Base-by-base conservation (phyloP, 306 rosid species). In the Cucurbita argyrosperma region DNA sequence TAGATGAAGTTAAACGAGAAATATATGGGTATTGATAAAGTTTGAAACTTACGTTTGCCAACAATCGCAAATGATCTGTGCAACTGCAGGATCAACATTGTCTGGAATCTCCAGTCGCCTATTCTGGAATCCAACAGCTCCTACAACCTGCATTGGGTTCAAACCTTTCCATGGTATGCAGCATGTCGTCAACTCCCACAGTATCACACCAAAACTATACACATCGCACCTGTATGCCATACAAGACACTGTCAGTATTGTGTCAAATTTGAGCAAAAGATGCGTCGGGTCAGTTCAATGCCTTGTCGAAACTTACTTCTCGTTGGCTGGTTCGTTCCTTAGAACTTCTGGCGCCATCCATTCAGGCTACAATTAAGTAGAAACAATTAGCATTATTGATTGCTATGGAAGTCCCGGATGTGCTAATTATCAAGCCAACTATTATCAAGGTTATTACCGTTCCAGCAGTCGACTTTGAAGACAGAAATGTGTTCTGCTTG, bases 61-160 rank as follows among this genome's bases (percentile, higher is more conserved):
- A 87, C 99, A 95, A 81, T 91, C 99, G 21, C 74, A 60, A 47
- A 95, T 91, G 57, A 91, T 95, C 78, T 95, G 88, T 42, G 92
- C 89, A 21, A 91, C 96, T 63, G 56, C 83, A 19, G 96, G 96
- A 82, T 91, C 87, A 53, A 88, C 78, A 13, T 95, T 89, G 65
- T 89, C 93, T 35, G 96, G 97, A 81, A 95, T 89, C 78, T 95
- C 97, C 71, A 91, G 93, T 77, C 96, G 96, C 85, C 90, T 87
- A 79, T 95, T 88, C 78, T 95, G 99, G 83, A 95, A 95, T 46
- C 99, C 99, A 76, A 95, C 99, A 74, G 99, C 99, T 83, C 99
- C 99, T 69, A 95, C 99, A 76, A 95, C 99, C 89, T 95, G 99
- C 99, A 95, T 95, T 45, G 99, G 99, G 84, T 95, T 95, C 92